Conservation (phyloP, 331 rosid species). For the Malus hybrid region DNA sequence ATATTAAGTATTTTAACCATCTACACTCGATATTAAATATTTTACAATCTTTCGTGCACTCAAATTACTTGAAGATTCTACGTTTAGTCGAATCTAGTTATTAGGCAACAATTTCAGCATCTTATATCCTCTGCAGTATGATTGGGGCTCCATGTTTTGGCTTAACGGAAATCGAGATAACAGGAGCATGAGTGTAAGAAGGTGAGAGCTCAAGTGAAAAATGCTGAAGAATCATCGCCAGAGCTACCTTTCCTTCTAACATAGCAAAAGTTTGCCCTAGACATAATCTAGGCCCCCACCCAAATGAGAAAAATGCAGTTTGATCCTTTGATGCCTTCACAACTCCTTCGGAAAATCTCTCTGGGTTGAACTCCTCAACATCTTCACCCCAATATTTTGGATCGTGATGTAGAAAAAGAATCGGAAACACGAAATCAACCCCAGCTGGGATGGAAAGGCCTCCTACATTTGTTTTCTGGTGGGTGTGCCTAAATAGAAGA, state of each 20-base stretch:
- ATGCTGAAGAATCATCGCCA: conserved; percentile 34
- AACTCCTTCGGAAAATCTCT: conserved; percentile 32
- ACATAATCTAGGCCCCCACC: conserved; percentile 45
- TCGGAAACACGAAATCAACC: conserved; percentile 4
- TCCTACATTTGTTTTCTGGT: conserved; percentile 12
- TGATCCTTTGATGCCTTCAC: conserved; percentile 26
- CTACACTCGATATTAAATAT: not conserved
- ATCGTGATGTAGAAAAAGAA: conserved; percentile 27
- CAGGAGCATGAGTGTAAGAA: conserved; percentile 39
- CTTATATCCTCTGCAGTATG: conserved; percentile 16
- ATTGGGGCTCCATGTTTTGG: conserved; percentile 45
- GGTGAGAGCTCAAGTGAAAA: conserved; percentile 42
- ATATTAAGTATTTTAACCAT: no score
- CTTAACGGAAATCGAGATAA: conserved; percentile 3
- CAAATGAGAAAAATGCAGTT: conserved; percentile 34
- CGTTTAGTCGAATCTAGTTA: not conserved
- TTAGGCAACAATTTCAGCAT: not conserved
- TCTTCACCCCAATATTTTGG: conserved; percentile 27
- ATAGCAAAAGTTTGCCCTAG: conserved; percentile 38
- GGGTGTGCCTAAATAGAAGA: conserved; percentile 1
- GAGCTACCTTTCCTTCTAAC: conserved; percentile 34
- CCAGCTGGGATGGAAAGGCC: conserved; percentile 20
- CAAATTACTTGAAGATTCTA: not conserved
- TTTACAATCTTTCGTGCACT: not conserved
- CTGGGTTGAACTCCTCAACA: conserved; percentile 31